Conservation (phyloP, 768 basidiomycete genomes). For the Suillus brevipes region DNA sequence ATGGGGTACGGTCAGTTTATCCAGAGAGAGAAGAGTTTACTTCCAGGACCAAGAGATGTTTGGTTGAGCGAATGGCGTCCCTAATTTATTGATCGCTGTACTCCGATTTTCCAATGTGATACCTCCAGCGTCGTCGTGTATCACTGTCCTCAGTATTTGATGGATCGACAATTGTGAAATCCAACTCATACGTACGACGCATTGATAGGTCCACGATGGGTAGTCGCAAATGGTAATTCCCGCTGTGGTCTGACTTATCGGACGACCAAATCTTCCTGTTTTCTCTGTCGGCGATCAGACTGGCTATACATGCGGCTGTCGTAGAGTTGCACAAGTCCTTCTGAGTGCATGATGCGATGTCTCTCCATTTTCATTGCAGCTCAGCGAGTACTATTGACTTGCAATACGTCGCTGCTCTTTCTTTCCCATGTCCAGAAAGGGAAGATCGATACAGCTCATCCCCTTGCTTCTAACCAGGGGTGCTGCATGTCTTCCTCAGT, state of each 20-base stretch:
- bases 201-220: neutral
- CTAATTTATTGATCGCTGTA: neutral
- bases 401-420: neutral
- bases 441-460: neutral
- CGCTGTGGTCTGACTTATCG: neutral
- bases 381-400: neutral
- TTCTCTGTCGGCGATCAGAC: neutral
- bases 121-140: neutral
- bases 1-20: constrained; percentile 15
- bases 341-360: neutral
- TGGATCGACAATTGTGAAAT: neutral
- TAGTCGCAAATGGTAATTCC: neutral
- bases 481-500: neutral
- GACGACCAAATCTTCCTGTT: neutral
- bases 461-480: neutral
- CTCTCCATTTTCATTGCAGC: neutral
- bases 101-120: neutral
- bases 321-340: no score
- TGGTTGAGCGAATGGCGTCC: constrained; percentile 14
- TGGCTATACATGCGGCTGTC: no score
- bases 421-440: neutral
- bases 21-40: constrained; percentile 10
- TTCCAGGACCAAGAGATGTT: constrained; percentile 12
- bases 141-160: neutral
- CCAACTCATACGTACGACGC: neutral